phyloP scores from a whole-genome alignment of 2,329 filamentous ascomycete species.

The Exophiala sideris region DNA sequence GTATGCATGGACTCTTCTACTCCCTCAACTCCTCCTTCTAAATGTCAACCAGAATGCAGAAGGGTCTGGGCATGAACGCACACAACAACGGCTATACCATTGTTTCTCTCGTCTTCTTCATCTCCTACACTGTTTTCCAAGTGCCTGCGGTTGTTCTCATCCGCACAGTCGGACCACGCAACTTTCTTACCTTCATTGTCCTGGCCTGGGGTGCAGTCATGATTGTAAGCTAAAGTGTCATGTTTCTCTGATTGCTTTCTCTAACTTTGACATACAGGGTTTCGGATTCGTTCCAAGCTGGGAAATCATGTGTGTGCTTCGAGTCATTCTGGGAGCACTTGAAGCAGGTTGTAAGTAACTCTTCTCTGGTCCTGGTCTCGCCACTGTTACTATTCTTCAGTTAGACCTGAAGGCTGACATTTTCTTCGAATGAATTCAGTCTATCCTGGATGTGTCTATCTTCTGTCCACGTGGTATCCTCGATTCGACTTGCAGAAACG shows the following conservation, averaged over 20 bases:
- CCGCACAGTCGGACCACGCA: constrained; percentile 56
- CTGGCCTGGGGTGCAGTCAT: constrained; percentile 42
- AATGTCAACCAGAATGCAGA: background rate
- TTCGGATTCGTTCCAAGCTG: constrained; percentile 29
- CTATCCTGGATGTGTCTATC: constrained; percentile 56
- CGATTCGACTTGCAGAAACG: constrained; percentile 28
- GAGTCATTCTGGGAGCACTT: constrained; percentile 57
- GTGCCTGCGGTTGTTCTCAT: constrained; percentile 66
- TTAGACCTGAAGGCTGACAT: background rate
- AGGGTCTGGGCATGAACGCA: constrained; percentile 27
- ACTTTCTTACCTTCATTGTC: constrained; percentile 32
- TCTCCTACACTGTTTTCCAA: constrained; percentile 68
- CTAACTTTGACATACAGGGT: background rate
- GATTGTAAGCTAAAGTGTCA: constrained; percentile 18
- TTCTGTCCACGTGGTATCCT: constrained; percentile 46
- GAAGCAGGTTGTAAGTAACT: constrained; percentile 54
- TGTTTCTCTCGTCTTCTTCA: constrained; percentile 68
- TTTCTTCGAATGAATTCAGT: background rate
- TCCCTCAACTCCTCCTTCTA: background rate
- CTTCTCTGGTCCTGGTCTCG: constrained; percentile 55
- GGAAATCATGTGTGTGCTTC: constrained; percentile 26
- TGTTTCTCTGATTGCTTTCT: background rate
- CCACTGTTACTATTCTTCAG: background rate
- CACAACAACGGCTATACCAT: constrained; percentile 44
- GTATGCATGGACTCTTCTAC: background rate